Conservation (phyloP, 768 basidiomycete species). For the Serendipita sp. region DNA sequence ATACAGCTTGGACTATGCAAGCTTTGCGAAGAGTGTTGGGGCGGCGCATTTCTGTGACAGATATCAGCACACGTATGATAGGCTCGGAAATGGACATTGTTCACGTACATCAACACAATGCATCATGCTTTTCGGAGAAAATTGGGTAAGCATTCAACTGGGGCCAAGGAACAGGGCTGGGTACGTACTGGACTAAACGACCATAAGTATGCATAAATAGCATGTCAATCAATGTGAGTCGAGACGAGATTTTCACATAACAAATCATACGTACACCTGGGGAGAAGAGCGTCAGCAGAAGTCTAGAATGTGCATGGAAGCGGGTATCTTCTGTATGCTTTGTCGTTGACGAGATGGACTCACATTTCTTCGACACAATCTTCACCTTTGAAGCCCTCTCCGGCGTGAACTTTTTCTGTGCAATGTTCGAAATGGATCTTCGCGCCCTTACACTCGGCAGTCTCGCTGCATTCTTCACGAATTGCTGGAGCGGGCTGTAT, state of each 20-base stretch:
- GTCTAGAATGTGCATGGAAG: constrained; percentile 10
- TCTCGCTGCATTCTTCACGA: constrained; percentile 58
- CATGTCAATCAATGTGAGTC: neutral
- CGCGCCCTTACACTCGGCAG: constrained; percentile 47
- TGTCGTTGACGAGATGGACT: constrained; percentile 24
- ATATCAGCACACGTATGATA: constrained; percentile 9
- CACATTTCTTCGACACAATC: constrained; percentile 87
- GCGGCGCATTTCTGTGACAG: constrained; percentile 35
- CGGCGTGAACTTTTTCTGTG: constrained; percentile 69
- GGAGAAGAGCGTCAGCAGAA: constrained; percentile 5
- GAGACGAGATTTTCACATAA: neutral
- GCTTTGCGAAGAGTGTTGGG: constrained; percentile 70
- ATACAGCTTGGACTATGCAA: constrained; percentile 28
- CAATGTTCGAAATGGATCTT: constrained; percentile 83
- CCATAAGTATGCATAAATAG: neutral
- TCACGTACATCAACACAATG: constrained; percentile 74
- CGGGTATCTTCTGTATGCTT: neutral
- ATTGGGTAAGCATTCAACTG: neutral
- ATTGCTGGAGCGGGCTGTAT: constrained; percentile 30
- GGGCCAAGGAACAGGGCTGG: neutral
- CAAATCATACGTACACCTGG: constrained; percentile 17
- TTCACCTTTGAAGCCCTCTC: constrained; percentile 76
- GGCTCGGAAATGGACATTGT: neutral
- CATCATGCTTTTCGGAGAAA: constrained; percentile 50
- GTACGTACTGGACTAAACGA: constrained; percentile 8